Evolutionary conservation across 495 filamentous ascomycete species (phyloP).

Genomic region (Penicillium ucsense): DNA sequence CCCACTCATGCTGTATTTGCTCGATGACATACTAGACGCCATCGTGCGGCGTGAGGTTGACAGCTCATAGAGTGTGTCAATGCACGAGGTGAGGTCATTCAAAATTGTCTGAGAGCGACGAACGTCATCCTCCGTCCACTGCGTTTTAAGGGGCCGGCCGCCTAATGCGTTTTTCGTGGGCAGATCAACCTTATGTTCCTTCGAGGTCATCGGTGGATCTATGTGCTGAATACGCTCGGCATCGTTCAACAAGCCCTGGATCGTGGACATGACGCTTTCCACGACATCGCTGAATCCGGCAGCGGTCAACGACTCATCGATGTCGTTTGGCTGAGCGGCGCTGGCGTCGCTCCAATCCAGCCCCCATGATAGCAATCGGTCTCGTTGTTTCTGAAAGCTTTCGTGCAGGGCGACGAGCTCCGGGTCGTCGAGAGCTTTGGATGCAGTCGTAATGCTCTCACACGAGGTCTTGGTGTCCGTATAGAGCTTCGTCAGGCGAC

Average conservation of each 20-base stretch:
- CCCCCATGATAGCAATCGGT: constrained; percentile 75
- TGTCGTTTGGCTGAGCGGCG: constrained; percentile 58
- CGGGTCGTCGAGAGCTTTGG: constrained; percentile 45
- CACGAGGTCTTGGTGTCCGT: constrained; percentile 86
- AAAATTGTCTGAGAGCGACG: constrained; percentile 51
- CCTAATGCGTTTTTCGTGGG: constrained; percentile 28
- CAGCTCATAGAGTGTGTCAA: constrained; percentile 83
- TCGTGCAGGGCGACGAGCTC: constrained; percentile 46
- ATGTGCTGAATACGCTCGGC: constrained; percentile 67
- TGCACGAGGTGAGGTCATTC: constrained; percentile 69
- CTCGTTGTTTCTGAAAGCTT: constrained; percentile 47
- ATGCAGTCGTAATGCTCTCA: constrained; percentile 67
- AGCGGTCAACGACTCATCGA: constrained; percentile 74
- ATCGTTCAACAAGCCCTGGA: constrained; percentile 77
- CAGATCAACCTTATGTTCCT: constrained; percentile 26
- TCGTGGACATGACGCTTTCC: constrained; percentile 78
- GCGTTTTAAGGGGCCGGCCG: constrained; percentile 26
- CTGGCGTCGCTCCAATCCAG: constrained; percentile 78
- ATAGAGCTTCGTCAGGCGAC: constrained; percentile 79
- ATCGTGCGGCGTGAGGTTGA: constrained; percentile 57
- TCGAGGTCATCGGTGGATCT: constrained; percentile 33
- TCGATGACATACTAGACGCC: constrained; percentile 31
- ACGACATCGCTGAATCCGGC: constrained; percentile 83
- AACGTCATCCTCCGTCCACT: constrained; percentile 43
- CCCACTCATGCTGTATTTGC: constrained; percentile 18